Base-by-base conservation (phyloP, 306 rosid species). In the Medicago ruthenica region DNA sequence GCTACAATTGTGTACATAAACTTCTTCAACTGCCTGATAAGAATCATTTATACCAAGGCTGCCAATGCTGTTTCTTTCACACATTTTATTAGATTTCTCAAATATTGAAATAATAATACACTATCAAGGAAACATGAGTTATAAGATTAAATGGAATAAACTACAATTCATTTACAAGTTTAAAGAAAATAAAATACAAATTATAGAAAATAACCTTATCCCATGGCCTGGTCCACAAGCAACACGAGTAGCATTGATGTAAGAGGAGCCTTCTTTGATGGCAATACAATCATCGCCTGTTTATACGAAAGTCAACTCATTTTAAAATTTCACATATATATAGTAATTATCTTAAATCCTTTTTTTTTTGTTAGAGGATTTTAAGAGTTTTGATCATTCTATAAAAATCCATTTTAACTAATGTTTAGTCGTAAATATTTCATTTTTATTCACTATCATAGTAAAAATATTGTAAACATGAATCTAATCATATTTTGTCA, bases 201-300 rank as follows among this genome's bases (percentile, higher is more conserved):
- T 50, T 9, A 10, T 16, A 66, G 14, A 55, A 55, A 55, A 20
- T 15, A 54, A 86, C 90, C 90, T 86, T 53, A 84, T 86, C 0
- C 90, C 88, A 64, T 81, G 86, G 37, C 90, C 88, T 4, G 88
- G 90, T 55, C 90, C 90, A 59, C 86, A 86, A 5, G 27, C 14
- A 76, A 86, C 15, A 13, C 69, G 2, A 50, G 73, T 68, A 5
- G 44, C 78, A 61, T 79, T 84, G 81, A 86, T 76, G 45, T 18
- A 9, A 2, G 81, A 81, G 2, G 76, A 9, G 9, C 86, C 86
- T 22, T 48, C 40, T 13, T 48, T 76, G 58, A 86, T 57, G 2
- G 86, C 83, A 68, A 86, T 76, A 48, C 90, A 86, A 40, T 86
- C 90, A 70, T 86, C 90, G 22, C 88, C 90, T 58, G 0, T 67